phyloP scores from a whole-genome alignment of 257 asterid genomes.

The Ballota nigra region DNA sequence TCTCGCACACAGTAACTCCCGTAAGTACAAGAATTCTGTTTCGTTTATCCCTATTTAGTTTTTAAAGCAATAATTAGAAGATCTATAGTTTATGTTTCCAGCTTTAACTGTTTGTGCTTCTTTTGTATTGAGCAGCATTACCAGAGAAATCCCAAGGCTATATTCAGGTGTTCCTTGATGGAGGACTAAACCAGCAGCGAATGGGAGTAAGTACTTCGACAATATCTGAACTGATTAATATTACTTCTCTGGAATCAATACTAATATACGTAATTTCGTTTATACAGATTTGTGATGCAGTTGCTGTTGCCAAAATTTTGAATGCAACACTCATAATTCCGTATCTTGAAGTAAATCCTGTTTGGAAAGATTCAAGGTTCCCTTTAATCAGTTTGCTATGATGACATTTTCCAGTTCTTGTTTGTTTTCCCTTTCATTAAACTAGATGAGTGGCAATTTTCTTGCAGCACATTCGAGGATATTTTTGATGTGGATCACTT shows the following conservation, averaged over 20 bases:
- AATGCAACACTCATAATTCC: slow-evolving; percentile 95
- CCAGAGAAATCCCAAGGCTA: slow-evolving; percentile 78
- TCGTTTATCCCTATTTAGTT: background rate
- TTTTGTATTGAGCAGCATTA: slow-evolving; percentile 38
- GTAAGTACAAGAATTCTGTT: slow-evolving; percentile 38
- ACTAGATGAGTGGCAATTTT: background rate
- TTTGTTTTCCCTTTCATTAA: background rate
- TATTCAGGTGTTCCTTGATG: slow-evolving; percentile 92
- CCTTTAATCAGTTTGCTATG: background rate
- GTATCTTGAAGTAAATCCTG: slow-evolving; percentile 88
- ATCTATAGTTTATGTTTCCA: background rate
- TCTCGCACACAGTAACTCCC: slow-evolving; percentile 29
- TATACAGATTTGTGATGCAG: slow-evolving; percentile 86
- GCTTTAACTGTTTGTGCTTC: background rate
- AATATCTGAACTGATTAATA: background rate
- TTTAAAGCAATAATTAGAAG: background rate
- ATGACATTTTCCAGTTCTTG: slow-evolving; percentile 8
- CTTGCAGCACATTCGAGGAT: slow-evolving; percentile 74
- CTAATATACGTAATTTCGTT: slow-evolving; percentile 22
- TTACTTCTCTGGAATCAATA: slow-evolving; percentile 10
- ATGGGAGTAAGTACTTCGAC: slow-evolving; percentile 72
- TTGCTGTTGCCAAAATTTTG: slow-evolving; percentile 90
- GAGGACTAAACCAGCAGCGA: slow-evolving; percentile 97
- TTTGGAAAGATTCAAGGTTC: slow-evolving; percentile 97
- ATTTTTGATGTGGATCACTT: slow-evolving; percentile 96